These are phyloP conservation scores for Pyronema omphalodes DNA, from an alignment of 495 filamentous ascomycete genomes.

Conservation along the genomic window DNA sequence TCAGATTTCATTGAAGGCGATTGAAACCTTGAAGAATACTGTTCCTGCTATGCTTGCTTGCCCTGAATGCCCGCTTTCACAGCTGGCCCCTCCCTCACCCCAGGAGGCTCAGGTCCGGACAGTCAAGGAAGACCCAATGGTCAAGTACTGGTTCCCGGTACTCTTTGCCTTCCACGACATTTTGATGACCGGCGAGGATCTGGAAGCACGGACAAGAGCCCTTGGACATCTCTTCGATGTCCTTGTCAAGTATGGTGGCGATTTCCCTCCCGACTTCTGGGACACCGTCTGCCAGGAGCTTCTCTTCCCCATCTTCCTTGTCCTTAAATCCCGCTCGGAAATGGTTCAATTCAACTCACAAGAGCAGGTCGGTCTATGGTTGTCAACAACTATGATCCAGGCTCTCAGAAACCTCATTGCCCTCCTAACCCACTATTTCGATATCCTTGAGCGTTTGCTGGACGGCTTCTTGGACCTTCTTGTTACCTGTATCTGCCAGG, in stretches of 20 bases:
- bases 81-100: slow-evolving; percentile 28
- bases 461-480: slow-evolving; percentile 85
- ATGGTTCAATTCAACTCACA: slow-evolving; percentile 85
- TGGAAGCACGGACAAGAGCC: slow-evolving; percentile 85
- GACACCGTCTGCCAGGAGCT: slow-evolving; percentile 94
- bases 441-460: slow-evolving; percentile 87
- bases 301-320: slow-evolving; percentile 95
- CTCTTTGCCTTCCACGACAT: slow-evolving; percentile 98
- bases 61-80: slow-evolving; percentile 82
- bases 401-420: slow-evolving; percentile 95
- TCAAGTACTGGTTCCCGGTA: slow-evolving; percentile 81
- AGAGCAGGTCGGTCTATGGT: slow-evolving; percentile 95
- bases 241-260: slow-evolving; percentile 69
- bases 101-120: slow-evolving; percentile 36
- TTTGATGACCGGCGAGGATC: slow-evolving; percentile 94
- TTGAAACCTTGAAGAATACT: slow-evolving; percentile 80
- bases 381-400: slow-evolving; percentile 98
- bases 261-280: slow-evolving; percentile 91
- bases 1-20: slow-evolving; percentile 91
- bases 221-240: slow-evolving; percentile 93
- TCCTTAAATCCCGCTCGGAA: slow-evolving; percentile 84
- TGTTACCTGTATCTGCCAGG: slow-evolving; percentile 91
- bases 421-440: slow-evolving; percentile 96
- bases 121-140: slow-evolving; percentile 57
- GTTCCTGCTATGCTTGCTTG: slow-evolving; percentile 88